phyloP scores from a whole-genome alignment of 2,329 filamentous ascomycete genomes.

The Apiospora hydei region DNA sequence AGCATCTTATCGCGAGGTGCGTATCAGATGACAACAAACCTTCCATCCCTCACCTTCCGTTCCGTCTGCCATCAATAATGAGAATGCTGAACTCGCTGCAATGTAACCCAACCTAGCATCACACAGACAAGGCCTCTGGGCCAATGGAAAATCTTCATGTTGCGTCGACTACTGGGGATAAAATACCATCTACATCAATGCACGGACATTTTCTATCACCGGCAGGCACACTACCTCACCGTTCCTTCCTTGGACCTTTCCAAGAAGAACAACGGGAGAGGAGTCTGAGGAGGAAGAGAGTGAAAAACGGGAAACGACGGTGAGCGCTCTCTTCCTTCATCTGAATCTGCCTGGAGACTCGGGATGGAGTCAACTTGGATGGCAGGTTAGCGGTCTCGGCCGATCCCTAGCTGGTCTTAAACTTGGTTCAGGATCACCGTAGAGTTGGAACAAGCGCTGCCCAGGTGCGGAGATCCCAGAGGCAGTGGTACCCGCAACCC shows the following conservation, averaged over 20 bases:
- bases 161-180: background rate
- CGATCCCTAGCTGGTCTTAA: background rate
- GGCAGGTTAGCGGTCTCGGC: conserved; percentile 9
- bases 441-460: conserved; percentile 8
- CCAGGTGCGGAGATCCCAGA: background rate
- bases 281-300: too few relatives aligned
- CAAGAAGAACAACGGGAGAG: background rate
- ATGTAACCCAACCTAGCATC: conserved; percentile 19
- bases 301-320: background rate
- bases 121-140: background rate
- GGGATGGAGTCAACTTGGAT: conserved; percentile 8
- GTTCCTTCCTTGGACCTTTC: background rate
- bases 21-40: conserved; percentile 3
- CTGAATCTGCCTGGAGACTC: conserved; percentile 7
- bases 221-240: background rate
- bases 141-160: background rate
- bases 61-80: background rate
- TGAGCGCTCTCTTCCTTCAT: conserved; percentile 8
- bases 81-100: background rate
- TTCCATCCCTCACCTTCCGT: background rate
- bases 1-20: conserved; percentile 21
- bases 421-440: conserved; percentile 4
- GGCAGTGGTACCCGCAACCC: background rate
- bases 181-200: background rate
- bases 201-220: background rate